Conservation (phyloP, 106 monocot genomes). For the Allium sativum region DNA sequence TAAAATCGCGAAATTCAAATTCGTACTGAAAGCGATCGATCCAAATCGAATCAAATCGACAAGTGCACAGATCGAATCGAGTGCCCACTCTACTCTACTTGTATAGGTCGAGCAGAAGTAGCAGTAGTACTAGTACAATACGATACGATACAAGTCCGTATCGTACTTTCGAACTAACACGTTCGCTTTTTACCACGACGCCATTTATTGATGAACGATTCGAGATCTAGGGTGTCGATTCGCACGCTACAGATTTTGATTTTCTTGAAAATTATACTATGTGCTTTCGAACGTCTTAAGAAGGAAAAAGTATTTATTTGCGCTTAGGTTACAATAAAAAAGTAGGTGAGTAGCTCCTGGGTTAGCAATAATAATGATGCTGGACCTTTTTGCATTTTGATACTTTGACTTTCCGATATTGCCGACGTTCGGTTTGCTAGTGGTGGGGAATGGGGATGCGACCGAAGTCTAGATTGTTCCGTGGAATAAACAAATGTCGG, state of each 20-base stretch:
- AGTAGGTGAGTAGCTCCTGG: background rate
- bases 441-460: background rate
- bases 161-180: background rate
- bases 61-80: background rate
- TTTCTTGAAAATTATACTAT: no score
- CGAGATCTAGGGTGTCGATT: background rate
- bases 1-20: background rate
- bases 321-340: background rate
- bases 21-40: conserved; percentile 3
- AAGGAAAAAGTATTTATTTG: background rate
- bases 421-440: no score
- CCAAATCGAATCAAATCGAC: background rate
- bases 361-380: background rate
- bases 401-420: background rate
- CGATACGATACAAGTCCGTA: background rate
- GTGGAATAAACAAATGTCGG: background rate
- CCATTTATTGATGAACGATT: background rate
- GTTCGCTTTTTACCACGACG: background rate
- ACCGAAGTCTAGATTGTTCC: background rate
- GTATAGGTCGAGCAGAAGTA: background rate
- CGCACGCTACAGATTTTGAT: conserved; percentile 1
- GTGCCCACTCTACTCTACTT: background rate
- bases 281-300: no score
- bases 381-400: background rate
- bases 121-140: background rate